Base-by-base conservation (phyloP, 2,329 filamentous ascomycete species). In the Alternaria triticina region DNA sequence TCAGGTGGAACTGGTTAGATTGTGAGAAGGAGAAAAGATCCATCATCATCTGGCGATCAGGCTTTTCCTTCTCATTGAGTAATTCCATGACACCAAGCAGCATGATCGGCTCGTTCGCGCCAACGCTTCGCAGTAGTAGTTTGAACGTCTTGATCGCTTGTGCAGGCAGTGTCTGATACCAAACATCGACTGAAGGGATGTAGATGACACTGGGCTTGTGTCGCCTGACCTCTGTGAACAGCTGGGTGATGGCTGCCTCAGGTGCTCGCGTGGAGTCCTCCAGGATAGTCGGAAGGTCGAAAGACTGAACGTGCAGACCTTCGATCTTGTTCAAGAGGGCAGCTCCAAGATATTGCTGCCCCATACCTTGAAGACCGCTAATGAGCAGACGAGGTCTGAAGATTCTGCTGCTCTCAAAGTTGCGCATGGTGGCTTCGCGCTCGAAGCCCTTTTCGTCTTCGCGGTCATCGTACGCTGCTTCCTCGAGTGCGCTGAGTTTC, bases 141-240 rank as follows among this genome's bases (percentile, higher is more conserved):
- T 90, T 85, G 79, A 99, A 97, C 0, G 93, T 96, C 33, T 90
- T 90, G 59, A 97, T 88, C 5, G 88, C 87, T 12, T 83, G 82
- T 3, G 90, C 88, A 43, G 93, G 83, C n/a, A 80, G 62, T 0
- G 91, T 90, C 12, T 87, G 82, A 76, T 93, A 95, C 96, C 96
- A 99, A 8, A 90, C 87, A 70, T 97, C 92, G 52, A 98, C 88
- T 70, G 94, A 91, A 3, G 96, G 95, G 46, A 99, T 91, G 80
- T 94, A 98, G 55, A 99, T 96, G 40, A 98, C 93, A 77, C 94
- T 96, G 1, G 96, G 96, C 79, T 97, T 97, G 77, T 97, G 94
- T 40, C 94, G 90, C 79, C 95, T 93, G 40, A 97, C 92, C 82
- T 98, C 96, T 1, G 92, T 90, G 75, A 99, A 98, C 8, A 97